Base-by-base conservation (phyloP, 1,284 basidiomycete genomes). In the Ceratobasidium sp. region DNA sequence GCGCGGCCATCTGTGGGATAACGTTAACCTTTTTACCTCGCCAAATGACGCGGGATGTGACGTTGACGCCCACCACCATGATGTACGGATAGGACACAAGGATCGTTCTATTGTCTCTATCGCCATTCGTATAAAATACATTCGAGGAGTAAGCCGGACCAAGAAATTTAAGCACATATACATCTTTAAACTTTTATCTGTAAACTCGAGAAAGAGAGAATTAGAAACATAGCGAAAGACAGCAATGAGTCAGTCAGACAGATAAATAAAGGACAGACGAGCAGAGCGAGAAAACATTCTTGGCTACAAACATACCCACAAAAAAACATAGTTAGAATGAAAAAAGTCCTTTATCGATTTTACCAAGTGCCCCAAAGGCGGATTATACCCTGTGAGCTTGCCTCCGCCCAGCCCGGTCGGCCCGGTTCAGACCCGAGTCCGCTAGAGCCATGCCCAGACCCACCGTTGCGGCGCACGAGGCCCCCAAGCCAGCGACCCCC, bases 401-500 rank as follows among this genome's bases (percentile, higher is more conserved):
- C 42, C 71, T 74, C 71, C 71, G 71, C 40, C 71, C 71, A 74
- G 52, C 61, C 28, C 59, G 40, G 71, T 64, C 71, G 71, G 23
- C 23, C 26, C 71, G 59, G 38, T 62, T 64, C 71, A 64, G 48
- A 59, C 59, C 71, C 59, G 59, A 64, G 28, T 74, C 71, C 71
- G 33, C 71, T 61, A 74, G 61, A 12, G 71, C 59, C 71, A 74
- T 74, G 42, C 71, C 71, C 71, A 74, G 71, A 74, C 71, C 71
- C 71, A 74, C 71, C 59, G 71, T 74, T 61, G 71, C 71, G 59
- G 71, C 71, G 71, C 71, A 74, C 46, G 71, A 74, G 44, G 71
- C 71, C 59, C 71, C 71, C 61, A 74, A 74, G 46, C 71, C 71
- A 74, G 71, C 71, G 44, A 74, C 71, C 33, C 71, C 71, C 71